These are phyloP conservation scores for Phialophora chinensis DNA, from an alignment of 2,329 filamentous ascomycete genomes.

Conservation along the genomic window DNA sequence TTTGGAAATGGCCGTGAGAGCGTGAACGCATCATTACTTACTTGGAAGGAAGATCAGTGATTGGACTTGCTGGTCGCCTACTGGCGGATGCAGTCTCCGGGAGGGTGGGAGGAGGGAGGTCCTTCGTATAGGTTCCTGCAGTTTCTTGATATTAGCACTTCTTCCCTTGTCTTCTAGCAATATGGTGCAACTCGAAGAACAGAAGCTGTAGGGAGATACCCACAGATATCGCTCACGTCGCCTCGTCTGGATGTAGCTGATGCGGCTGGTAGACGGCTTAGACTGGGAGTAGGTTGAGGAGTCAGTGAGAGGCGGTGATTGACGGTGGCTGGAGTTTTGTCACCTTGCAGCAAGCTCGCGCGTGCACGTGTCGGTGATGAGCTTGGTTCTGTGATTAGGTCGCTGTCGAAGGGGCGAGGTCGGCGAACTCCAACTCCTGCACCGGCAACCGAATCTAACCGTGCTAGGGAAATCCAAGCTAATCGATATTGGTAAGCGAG, in stretches of 20 bases:
- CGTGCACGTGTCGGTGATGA: background rate
- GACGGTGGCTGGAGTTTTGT: background rate
- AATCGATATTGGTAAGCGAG: conserved; percentile 6
- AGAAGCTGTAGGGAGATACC: background rate
- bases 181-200: background rate
- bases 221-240: background rate
- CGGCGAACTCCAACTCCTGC: conserved; percentile 1
- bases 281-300: no score
- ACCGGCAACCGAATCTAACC: background rate
- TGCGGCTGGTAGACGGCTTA: background rate
- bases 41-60: conserved; percentile 2
- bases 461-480: background rate
- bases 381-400: background rate
- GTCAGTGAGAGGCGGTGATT: conserved; percentile 1
- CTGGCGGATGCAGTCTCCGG: conserved; percentile 2
- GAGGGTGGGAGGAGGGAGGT: background rate
- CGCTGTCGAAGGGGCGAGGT: background rate
- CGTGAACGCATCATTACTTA: conserved; percentile 5
- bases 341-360: conserved; percentile 13
- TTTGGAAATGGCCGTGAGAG: background rate
- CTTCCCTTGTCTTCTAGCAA: background rate
- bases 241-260: background rate
- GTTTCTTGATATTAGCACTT: background rate
- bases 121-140: conserved; percentile 3
- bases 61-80: conserved; percentile 1